Evolutionary conservation across 495 filamentous ascomycete genomes (phyloP), one percentile per base, ranked within the genome.

Genomic region (Hypoxylon trugodes): DNA sequence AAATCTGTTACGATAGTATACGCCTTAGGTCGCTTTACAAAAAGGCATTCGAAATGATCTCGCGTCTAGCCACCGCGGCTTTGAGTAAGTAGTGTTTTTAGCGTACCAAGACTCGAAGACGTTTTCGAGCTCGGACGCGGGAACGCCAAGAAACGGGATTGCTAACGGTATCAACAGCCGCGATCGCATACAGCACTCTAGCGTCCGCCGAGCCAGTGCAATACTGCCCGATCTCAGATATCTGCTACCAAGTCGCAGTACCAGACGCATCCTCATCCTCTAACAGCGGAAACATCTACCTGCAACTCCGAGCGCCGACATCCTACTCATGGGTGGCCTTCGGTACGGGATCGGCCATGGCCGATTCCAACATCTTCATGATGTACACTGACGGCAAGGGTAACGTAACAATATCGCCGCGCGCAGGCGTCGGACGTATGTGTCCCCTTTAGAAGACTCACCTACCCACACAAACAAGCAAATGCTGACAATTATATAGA

Each of bases 331-430:
- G 89, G 89, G 82, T 89, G 16, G 86, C 79, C 1, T 72, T 90
- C 5, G 89, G 88, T 6, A 86, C 88, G 36, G 89, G 89, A 10
- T 61, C 52, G 0, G 61, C 64, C 24, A 92, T 92, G 89, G 65
- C 70, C 1, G 85, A 81, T 12, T 75, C 89, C 12, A 86, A 85
- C 61, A 89, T 93, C 26, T 91, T 91, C 61, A 69, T 92, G 25
- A 81, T 90, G 60, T 91, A 90, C 71, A 72, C 83, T 13, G 69
- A 85, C 59, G 83, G 85, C 3, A 60, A 63, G 6, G 84, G 82
- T 13, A 85, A 89, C 61, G 78, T 90, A 25, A 92, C 89, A 0
- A 56, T 90, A 41, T 90, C 88, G 15, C 81, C 87, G 2, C 82
- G 89, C n/a, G 69, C 72, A 18, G 84, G 84, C 13, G 72, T 67